These are phyloP conservation scores for Penicillium goetzii DNA, from an alignment of 495 filamentous ascomycete genomes.

Conservation along the genomic window DNA sequence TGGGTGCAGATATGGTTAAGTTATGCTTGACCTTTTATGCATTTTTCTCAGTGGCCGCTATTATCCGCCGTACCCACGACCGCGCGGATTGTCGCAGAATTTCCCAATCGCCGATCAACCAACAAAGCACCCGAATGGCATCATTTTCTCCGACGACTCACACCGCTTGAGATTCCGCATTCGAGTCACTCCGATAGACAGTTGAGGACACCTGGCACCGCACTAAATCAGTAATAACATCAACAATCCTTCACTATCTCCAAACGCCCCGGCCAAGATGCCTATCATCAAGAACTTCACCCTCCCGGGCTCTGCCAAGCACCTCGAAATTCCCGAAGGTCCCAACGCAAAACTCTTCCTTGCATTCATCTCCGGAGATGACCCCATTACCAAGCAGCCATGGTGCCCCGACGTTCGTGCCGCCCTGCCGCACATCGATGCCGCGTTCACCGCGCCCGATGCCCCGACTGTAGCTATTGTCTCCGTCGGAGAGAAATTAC, in stretches of 20 bases:
- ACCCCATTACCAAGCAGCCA: constrained; percentile 32
- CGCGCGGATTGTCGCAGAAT: not conserved
- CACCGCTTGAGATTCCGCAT: not conserved
- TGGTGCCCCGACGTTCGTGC: constrained; percentile 42
- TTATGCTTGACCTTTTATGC: not conserved
- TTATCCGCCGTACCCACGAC: not conserved
- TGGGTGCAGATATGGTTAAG: not conserved
- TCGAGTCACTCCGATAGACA: not conserved
- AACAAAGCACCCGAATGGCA: not conserved
- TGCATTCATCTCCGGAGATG: constrained; percentile 34
- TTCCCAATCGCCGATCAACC: constrained; percentile 8
- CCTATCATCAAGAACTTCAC: constrained; percentile 33
- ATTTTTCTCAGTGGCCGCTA: not conserved
- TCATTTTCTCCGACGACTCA: constrained; percentile 9
- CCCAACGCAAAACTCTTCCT: constrained; percentile 31
- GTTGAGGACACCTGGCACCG: not conserved
- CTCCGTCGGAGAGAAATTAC: constrained; percentile 34
- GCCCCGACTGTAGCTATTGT: constrained; percentile 30
- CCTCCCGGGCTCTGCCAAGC: constrained; percentile 26
- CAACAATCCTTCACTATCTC: not conserved
- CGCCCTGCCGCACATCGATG: constrained; percentile 31
- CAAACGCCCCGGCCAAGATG: constrained; percentile 22
- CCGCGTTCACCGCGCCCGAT: constrained; percentile 25
- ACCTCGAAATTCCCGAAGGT: constrained; percentile 24
- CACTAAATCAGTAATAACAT: not conserved